Evolutionary conservation across 2,329 filamentous ascomycete genomes (phyloP), one percentile per base, ranked within the genome.

Genomic region (Didymella arachidicola): DNA sequence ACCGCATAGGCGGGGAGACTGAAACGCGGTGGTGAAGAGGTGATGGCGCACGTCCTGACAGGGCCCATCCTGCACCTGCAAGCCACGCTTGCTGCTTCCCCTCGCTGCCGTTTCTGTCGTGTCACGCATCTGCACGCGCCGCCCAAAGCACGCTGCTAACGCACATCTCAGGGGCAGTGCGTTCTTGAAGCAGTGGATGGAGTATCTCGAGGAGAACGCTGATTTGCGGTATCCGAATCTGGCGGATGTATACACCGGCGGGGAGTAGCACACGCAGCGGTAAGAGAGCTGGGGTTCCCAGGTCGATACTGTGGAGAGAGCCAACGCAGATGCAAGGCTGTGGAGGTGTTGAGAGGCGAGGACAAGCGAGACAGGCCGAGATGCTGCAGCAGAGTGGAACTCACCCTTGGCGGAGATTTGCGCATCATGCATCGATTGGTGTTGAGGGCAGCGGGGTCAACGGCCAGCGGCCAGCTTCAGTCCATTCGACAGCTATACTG

Each of bases 111-210:
- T 59, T 46, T 46, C 19, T 45, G 50, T 41, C 14, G 43, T 44
- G 41, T 54, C 60, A 64, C 54, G 25, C 50, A 55, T 47, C 39
- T 58, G 56, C 56, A 50, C 26, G 22, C 45, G 8, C 36, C 18
- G n/a, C 34, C 19, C 39, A 29, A 46, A 22, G 45, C 47, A 54
- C 55, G 50, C 39, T 53, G 58, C 67, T 70, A 57, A 70, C 59
- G 53, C 61, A 53, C 44, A 57, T 22, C 32, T 54, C 67, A 96
- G 92, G 78, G 93, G 93, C 25, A 93, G 91, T 77, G 83, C 83
- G 58, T 98, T 97, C 73, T 83, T 98, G 61, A 93, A 92, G 77
- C 84, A 84, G 61, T 98, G 94, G 95, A 97, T 97, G 91, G 86
- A 84, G 10, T 94, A 90, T 75, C 82, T 98, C 29, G 94, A 98